Base-by-base conservation (phyloP, 257 asterid species). In the Vinca minor region DNA sequence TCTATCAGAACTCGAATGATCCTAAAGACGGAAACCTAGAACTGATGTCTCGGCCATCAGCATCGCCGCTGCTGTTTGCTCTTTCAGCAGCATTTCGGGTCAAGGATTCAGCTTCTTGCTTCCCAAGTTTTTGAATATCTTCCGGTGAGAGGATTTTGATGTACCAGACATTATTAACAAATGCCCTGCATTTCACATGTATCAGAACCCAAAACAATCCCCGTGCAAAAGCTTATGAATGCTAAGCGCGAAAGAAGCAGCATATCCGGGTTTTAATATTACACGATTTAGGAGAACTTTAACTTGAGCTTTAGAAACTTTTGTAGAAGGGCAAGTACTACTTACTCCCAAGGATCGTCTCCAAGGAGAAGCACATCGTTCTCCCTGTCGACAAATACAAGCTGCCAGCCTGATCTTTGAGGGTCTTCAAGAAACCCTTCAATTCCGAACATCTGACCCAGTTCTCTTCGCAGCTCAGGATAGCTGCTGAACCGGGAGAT, bases 391-490 rank as follows among this genome's bases (percentile, higher is more conserved):
- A 91, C 96, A 64, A 91, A 91, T 91, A 91, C 96, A 91, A 91
- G 97, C 97, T 91, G 97, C 96, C 97, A 91, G 97, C 97, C 97
- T 91, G 97, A 91, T 91, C 97, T 85, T 76, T 91, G 85, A 79
- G 95, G 97, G 87, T 85, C 91, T 79, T 86, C 95, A 76, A 91
- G 93, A 80, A 91, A 82, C 79, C 98, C 98, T 74, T 85, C 85
- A 35, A 91, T 83, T 72, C 96, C 95, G 42, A 77, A 91, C 96
- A 88, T 88, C 76, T 78, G 93, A 46, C 95, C 95, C 80, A 92
- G 69, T 84, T 92, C 96, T 48, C 76, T 82, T 64, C 91, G 73
- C 86, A 92, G 88, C 92, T 92, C 98, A 72, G 87, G 79, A 68
- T 89, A 92, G 88, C 98, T 88, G 88, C 53, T 84, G 89, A 92